Base-by-base conservation (phyloP, 495 filamentous ascomycete genomes). In the Trypethelium eluteriae region DNA sequence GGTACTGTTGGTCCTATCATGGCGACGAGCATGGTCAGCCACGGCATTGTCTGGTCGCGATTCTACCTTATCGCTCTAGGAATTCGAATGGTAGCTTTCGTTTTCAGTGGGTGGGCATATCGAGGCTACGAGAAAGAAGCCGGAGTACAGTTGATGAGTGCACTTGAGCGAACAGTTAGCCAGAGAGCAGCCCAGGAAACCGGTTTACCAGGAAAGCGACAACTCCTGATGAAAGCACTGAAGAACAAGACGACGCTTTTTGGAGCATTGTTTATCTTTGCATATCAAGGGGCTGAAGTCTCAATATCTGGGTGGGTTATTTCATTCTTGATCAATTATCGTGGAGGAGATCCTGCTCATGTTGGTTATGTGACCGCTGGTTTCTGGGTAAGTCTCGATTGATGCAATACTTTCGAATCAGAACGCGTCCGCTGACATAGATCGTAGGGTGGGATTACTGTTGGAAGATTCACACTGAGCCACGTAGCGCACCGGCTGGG, bases 291-390 rank as follows among this genome's bases (percentile, higher is more conserved):
- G 39, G 88, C 88, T 44, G 89, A 92, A 73, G 89, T 91, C 5
- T 85, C 84, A 25, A 85, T 90, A 70, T 90, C 89, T 0, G 64
- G 89, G 34, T 95, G 89, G 92, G 85, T 92, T 16, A 89, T 92
- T 57, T 88, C 87, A 3, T 92, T 91, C 78, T 76, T 93, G 41
- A 89, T 92, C 74, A 82, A 78, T 41, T 82, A 85, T 65, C 88
- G 90, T 25, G 75, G 83, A 70, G 89, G 88, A 11, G 77, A 86
- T 66, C 88, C 88, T 2, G 76, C 81, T 7, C 77, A 79, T 2
- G 88, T 92, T 9, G 90, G 91, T 16, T 93, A 92, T 73, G 90
- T 93, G 2, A 92, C 89, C 32, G 80, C 89, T 0, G 91, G 90
- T 3, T 95, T 93, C 76, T 93, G 91, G 91, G 89, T 75, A 64